Conservation (phyloP, 148 eudicot species). For the Polygonum aviculare region DNA sequence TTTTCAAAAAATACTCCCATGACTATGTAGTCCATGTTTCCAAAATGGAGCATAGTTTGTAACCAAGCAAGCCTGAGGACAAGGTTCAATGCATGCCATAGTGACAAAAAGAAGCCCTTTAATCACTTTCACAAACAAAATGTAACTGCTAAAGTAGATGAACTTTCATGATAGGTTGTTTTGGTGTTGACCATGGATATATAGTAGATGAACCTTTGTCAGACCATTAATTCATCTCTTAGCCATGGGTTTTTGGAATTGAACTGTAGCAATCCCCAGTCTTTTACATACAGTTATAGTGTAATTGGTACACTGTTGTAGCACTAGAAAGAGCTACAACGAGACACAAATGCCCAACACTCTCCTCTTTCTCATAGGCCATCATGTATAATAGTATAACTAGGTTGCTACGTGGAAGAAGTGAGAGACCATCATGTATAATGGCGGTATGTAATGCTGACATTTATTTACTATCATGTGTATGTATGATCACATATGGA, state of each 20-base stretch:
- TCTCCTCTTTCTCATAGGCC: slow-evolving; percentile 83
- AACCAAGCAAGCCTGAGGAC: slow-evolving; percentile 87
- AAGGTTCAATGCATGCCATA: slow-evolving; percentile 73
- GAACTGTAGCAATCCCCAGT: slow-evolving; percentile 90
- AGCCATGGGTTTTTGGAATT: slow-evolving; percentile 96
- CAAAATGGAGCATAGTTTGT: slow-evolving; percentile 80
- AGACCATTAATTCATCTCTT: slow-evolving; percentile 84
- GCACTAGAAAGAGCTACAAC: slow-evolving; percentile 71
- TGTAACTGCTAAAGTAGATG: background rate
- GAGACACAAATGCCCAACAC: slow-evolving; percentile 55
- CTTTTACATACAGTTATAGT: slow-evolving; percentile 92
- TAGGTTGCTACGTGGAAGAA: no score
- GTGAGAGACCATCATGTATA: no score
- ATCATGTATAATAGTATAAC: slow-evolving; percentile 1
- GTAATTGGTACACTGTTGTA: slow-evolving; percentile 87
- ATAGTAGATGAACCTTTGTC: slow-evolving; percentile 64
- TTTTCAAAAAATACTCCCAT: slow-evolving; percentile 55
- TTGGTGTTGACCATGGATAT: slow-evolving; percentile 69
- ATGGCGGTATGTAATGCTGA: no score
- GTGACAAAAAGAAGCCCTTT: background rate
- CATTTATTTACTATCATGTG: no score
- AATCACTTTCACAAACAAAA: background rate
- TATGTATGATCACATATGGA: no score
- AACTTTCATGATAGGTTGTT: background rate
- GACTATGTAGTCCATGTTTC: slow-evolving; percentile 66